Evolutionary conservation across 192 early-diverging fungal genomes (phyloP), one percentile per base, ranked within the genome.

Genomic region (Phlyctochytrium bullatum): DNA sequence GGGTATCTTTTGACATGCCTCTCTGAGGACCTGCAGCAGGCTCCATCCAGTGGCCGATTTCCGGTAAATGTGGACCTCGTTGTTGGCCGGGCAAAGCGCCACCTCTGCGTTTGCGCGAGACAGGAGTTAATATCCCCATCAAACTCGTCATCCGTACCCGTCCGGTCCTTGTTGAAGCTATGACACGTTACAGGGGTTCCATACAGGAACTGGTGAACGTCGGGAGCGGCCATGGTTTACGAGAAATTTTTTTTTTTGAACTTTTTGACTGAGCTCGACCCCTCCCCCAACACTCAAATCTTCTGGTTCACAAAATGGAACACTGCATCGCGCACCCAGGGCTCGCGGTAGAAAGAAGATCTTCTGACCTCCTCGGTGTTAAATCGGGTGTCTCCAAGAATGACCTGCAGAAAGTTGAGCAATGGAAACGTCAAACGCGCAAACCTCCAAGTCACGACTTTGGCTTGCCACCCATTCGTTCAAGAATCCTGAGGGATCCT

Each of bases 401-500:
- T 86, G 23, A 82, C 68, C 86, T 88, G 36, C n/a, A 76, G 0
- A 59, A 16, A 78, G 52, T 34, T 36, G 6, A 57, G 54, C 54
- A 25, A 10, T 25, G 14, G 27, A 14, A 10, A 24, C 10, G 6
- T n/a, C 27, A 23, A 76, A n/a, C 14, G 24, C 24, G 36, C 52
- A 76, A 29, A 92, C 90, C 78, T 97, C 93, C 62, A 97, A 75
- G 78, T 98, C 97, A 54, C 92, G 82, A 66, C 88, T 91, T 82
- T 98, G 97, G 72, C 88, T 90, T 14, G 89, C 91, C 31, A 96
- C 83, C 95, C 95, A 98, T 56, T 90, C 85, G 65, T 95, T 92
- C 59, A 95, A 85, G 74, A 97, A 97, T 51, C 88, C 90, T 34
- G 90, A 88, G 0, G 97, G 95, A 52, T 93, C 88, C 30, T 88